These are phyloP conservation scores for Coemansia sp. DNA, from an alignment of 192 early-diverging fungal genomes.

Conservation along the genomic window DNA sequence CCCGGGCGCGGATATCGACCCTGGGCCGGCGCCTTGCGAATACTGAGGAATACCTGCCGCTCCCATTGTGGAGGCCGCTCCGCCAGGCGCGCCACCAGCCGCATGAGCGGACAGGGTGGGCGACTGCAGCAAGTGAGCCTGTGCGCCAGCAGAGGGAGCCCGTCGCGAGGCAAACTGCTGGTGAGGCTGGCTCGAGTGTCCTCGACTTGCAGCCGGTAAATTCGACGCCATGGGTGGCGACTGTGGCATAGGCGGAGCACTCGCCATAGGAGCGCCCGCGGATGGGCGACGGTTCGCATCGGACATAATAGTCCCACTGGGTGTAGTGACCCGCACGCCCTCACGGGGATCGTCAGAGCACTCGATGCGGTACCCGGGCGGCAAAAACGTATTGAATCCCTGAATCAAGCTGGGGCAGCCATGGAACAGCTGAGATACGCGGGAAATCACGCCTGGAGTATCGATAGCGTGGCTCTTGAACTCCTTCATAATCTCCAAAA, in stretches of 20 bases:
- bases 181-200: conserved; percentile 20
- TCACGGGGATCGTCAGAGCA: conserved; percentile 81
- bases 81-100: conserved; percentile 10
- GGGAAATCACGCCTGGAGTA: conserved; percentile 96
- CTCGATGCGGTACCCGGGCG: conserved; percentile 97
- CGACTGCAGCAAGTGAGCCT: conserved; percentile 27
- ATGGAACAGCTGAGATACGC: conserved; percentile 94
- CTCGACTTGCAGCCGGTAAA: conserved; percentile 6
- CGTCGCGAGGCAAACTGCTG: conserved; percentile 40
- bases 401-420: conserved; percentile 89
- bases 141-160: conserved; percentile 15
- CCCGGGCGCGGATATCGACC: conserved; percentile 7
- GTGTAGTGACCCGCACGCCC: conserved; percentile 87
- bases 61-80: neutral
- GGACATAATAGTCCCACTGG: conserved; percentile 63
- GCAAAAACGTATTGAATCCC: conserved; percentile 99
- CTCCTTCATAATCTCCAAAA: conserved; percentile 99
- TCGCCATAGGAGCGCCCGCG: neutral
- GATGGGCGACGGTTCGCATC: conserved; percentile 42
- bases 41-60: neutral
- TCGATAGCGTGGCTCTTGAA: conserved; percentile 97
- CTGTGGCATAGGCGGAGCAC: conserved; percentile 9
- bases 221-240: conserved; percentile 20
- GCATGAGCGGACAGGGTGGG: conserved; percentile 22
- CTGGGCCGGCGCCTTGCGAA: neutral